Base-by-base conservation (phyloP, 495 filamentous ascomycete species). In the Penicillium riverlandense region DNA sequence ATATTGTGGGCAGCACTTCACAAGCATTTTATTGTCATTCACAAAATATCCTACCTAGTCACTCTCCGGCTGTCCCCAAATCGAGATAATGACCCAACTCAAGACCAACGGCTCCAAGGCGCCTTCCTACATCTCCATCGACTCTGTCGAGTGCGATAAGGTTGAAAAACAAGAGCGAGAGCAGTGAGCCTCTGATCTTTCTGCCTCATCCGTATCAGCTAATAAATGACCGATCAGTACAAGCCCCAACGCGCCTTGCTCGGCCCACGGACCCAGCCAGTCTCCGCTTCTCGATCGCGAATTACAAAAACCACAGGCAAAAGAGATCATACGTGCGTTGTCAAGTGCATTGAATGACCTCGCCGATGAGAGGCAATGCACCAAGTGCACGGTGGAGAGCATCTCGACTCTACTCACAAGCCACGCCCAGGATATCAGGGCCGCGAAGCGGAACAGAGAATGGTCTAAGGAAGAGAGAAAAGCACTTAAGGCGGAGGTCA, bases 391-490 rank as follows among this genome's bases (percentile, higher is more conserved):
- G 1, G 49, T 53, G n/a, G 43, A 56, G 29, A 41, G 30, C 7
- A 28, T 44, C 7, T 49, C 46, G 3, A 22, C 41, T 43, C 32
- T 47, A 8, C 37, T 56, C 9, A 48, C 45, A 1, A 37, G 38
- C 4, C 49, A 52, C 10, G 34, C 49, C 7, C 49, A 43, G 6
- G 49, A 49, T 1, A 31, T 56, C 10, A 28, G 35, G 36, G 35
- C n/a, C 5, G 49, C 43, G 27, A 56, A 56, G 49, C 46, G 29
- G 37, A 53, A 38, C 37, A 49, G 45, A 0, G 29, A 43, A 8
- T 56, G 49, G 49, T 36, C 49, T 1, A 56, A 56, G 13, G 46
- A 46, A 11, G 49, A 56, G 1, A 49, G 30, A 36, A 56, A 49
- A 34, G 46, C 49, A 6, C 38, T 56, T 5, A 56, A 56, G 36